These are phyloP conservation scores for Peronospora farinosa DNA, from an alignment of 352 stramenopile species.

Conservation along the genomic window DNA sequence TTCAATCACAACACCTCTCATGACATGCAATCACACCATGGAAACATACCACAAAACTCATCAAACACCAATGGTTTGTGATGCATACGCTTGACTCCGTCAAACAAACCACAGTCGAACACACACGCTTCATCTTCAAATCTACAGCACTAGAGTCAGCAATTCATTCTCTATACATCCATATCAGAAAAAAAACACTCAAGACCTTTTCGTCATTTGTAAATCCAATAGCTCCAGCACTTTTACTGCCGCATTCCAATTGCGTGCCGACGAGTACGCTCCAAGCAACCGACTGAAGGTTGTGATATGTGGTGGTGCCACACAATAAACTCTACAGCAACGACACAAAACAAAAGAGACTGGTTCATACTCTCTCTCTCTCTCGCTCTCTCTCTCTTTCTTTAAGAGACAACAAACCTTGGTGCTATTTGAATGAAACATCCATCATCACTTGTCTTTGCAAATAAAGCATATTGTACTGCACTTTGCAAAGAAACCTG, in stretches of 20 bases:
- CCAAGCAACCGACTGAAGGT: conserved; percentile 72
- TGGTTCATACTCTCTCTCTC: too few relatives aligned
- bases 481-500: conserved; percentile 69
- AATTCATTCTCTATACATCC: background rate
- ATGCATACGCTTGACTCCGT: conserved; percentile 74
- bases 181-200: background rate
- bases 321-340: conserved; percentile 60
- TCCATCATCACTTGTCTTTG: conserved; percentile 74
- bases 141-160: conserved; percentile 20
- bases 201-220: conserved; percentile 57
- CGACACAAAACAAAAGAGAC: conserved; percentile 1
- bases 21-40: background rate
- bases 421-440: conserved; percentile 78
- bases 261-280: conserved; percentile 43
- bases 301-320: conserved; percentile 72
- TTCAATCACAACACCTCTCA: background rate
- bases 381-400: background rate
- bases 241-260: conserved; percentile 71
- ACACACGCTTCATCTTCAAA: conserved; percentile 78
- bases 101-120: conserved; percentile 83
- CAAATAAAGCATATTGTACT: conserved; percentile 68
- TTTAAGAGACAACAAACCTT: conserved; percentile 27
- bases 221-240: conserved; percentile 61
- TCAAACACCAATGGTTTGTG: conserved; percentile 79
- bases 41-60: conserved; percentile 72